phyloP scores from a whole-genome alignment of 306 rosid species.

The Vigna trinervia region DNA sequence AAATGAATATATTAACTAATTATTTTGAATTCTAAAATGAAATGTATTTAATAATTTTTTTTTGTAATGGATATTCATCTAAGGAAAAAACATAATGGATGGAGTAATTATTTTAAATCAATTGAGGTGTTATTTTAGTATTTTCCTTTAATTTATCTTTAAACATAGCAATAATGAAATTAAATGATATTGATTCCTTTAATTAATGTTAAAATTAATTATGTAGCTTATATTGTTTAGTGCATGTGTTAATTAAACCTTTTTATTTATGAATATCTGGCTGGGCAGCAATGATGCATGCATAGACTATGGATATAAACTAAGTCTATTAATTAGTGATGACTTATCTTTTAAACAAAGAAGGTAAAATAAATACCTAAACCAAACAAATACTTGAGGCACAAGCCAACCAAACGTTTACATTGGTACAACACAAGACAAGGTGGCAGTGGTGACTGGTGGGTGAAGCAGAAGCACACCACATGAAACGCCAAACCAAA shows the following conservation, averaged over 20 bases:
- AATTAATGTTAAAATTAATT: background rate
- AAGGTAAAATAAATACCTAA: background rate
- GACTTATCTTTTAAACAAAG: background rate
- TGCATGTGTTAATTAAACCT: background rate
- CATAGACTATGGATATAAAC: background rate
- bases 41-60: too few species aligned
- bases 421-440: background rate
- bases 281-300: background rate
- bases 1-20: too few species aligned
- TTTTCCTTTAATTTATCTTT: too few species aligned
- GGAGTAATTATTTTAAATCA: too few species aligned
- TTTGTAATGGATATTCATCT: too few species aligned
- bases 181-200: too few species aligned
- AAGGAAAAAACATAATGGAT: too few species aligned
- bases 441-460: conserved; percentile 8
- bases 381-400: conserved; percentile 33
- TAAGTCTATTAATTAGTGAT: background rate
- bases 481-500: conserved; percentile 23
- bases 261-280: background rate
- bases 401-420: conserved; percentile 31
- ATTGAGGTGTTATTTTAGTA: too few species aligned
- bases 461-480: conserved; percentile 37
- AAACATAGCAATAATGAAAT: too few species aligned
- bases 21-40: too few species aligned
- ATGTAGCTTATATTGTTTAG: too few species aligned